Conservation (phyloP, 2,329 filamentous ascomycete species). For the Blumeria hordei region DNA sequence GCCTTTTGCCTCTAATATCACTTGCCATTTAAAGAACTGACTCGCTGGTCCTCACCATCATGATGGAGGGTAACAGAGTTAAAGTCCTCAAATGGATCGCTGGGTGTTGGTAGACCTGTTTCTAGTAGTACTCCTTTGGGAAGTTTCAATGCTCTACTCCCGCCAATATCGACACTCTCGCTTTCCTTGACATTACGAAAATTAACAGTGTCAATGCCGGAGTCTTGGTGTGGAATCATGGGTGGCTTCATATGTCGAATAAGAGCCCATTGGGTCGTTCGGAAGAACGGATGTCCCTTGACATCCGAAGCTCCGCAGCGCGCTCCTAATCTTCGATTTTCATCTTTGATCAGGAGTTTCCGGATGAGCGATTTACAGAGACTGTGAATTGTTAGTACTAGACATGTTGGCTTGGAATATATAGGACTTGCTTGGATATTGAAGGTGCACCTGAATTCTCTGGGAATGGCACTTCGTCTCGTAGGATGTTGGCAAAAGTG, state of each 20-base stretch:
- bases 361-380: constrained; percentile 91
- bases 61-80: constrained; percentile 96
- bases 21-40: no score
- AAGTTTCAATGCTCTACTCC: constrained; percentile 23
- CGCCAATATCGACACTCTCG: constrained; percentile 69
- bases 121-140: constrained; percentile 66
- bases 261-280: constrained; percentile 84
- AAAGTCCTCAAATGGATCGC: constrained; percentile 93
- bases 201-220: constrained; percentile 81
- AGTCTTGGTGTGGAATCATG: constrained; percentile 78
- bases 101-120: constrained; percentile 64
- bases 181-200: constrained; percentile 97
- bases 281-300: constrained; percentile 89
- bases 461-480: constrained; percentile 89
- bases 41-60: constrained; percentile 48
- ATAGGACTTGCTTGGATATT: constrained; percentile 59
- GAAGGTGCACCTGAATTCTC: constrained; percentile 65
- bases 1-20: no score
- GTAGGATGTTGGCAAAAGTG: constrained; percentile 89
- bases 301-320: constrained; percentile 91
- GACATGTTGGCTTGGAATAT: not conserved
- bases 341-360: constrained; percentile 94
- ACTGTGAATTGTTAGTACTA: constrained; percentile 24
- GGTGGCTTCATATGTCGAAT: constrained; percentile 95
- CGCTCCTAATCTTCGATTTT: constrained; percentile 76